These are phyloP conservation scores for Huiozyma naganishii DNA, from an alignment of 805 yeast species.

Conservation along the genomic window DNA sequence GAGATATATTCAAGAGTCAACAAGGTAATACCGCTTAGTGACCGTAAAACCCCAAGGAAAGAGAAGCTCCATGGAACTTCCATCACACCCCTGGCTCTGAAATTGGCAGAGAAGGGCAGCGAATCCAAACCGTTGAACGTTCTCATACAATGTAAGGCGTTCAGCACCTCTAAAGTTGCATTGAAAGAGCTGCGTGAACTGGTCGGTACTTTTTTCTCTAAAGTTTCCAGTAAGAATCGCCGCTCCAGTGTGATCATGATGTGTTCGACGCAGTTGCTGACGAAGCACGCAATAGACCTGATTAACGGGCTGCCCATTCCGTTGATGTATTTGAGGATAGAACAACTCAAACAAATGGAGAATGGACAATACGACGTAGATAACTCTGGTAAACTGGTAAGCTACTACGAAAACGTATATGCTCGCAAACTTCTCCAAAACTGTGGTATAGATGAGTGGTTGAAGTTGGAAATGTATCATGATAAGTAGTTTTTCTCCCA, in stretches of 20 bases:
- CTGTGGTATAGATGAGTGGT: constrained; percentile 22
- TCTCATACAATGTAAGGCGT: constrained; percentile 27
- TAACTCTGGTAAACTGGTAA: constrained; percentile 19
- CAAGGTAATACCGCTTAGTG: constrained; percentile 1
- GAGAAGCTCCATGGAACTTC: constrained; percentile 10
- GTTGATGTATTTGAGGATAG: constrained; percentile 21
- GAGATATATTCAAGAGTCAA: constrained; percentile 8
- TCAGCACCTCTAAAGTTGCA: constrained; percentile 18
- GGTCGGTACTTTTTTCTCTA: constrained; percentile 22
- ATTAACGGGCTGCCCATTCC: constrained; percentile 23
- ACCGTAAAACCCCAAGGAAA: constrained; percentile 9
- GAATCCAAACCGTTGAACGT: constrained; percentile 10
- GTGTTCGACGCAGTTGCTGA: constrained; percentile 26
- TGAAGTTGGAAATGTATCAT: constrained; percentile 12
- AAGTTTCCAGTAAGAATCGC: constrained; percentile 9
- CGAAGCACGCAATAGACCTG: constrained; percentile 21
- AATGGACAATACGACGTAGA: constrained; percentile 14
- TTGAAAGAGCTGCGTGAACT: constrained; percentile 26
- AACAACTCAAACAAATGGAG: constrained; percentile 10
- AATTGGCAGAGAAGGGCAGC: constrained; percentile 3
- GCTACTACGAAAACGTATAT: constrained; percentile 25
- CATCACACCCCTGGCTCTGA: constrained; percentile 15
- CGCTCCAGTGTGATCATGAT: constrained; percentile 19
- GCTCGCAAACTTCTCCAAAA: constrained; percentile 19
- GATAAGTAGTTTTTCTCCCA: neutral